Evolutionary conservation across 2,329 filamentous ascomycete genomes (phyloP), one percentile per base, ranked within the genome.

Genomic region (Amphichorda felina): DNA sequence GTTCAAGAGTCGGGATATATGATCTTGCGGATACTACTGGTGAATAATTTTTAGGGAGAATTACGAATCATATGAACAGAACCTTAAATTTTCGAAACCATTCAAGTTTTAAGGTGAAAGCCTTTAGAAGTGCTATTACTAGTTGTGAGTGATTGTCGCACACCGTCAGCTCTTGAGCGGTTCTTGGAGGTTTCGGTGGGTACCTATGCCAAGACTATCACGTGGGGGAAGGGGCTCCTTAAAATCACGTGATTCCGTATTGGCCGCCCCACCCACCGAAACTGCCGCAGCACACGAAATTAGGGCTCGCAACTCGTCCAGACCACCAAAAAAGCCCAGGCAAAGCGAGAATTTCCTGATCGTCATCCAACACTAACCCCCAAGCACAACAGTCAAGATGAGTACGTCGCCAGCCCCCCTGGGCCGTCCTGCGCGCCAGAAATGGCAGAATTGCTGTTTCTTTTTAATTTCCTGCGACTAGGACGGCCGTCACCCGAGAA

Each of bases 301-400:
- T 60, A 60, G 56, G 56, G 56, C 55, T 60, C 47, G 49, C 49
- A 48, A 44, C 38, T 41, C 41, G 43, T 27, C 46, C 49, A 56
- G 50, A 57, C 55, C 53, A 57, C 53, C 50, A 51, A 51, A 53
- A 56, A 57, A 55, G 45, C 45, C 36, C 31, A 38, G 31, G 30
- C 48, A 54, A 50, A 44, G 49, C 48, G 50, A 51, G 49, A 54
- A 57, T 51, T 50, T 47, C 48, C 50, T 44, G 47, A 50, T 50
- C 50, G 54, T 54, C 54, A 54, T 48, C 51, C 51, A 53, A 56
- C 50, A 56, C 56, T 36, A 42, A 54, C 53, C 52, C 45, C 53
- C 48, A 56, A 55, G 49, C 49, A 59, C 51, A 50, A 64, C 62
- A 62, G 66, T 57, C 65, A 72, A 70, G 63, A 72, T 72, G 68